phyloP scores from a whole-genome alignment of 2,329 filamentous ascomycete species.

The Colletotrichum sublineola region DNA sequence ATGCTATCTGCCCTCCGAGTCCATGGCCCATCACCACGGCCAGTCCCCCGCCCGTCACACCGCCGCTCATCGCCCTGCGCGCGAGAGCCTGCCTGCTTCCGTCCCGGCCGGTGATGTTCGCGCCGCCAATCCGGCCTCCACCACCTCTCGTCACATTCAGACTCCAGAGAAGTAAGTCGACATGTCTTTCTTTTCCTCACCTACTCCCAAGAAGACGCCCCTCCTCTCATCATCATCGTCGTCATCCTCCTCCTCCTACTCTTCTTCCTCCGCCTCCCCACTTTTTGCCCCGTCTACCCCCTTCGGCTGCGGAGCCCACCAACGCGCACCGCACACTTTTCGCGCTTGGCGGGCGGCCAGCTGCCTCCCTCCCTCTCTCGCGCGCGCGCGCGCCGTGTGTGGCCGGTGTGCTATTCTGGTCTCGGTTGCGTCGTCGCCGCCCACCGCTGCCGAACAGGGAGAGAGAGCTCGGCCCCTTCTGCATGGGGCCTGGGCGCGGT shows the following conservation, averaged over 20 bases:
- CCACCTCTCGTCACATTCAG: slow-evolving; percentile 62
- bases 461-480: slow-evolving; percentile 40
- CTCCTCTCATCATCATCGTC: slow-evolving; percentile 16
- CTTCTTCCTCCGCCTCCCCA: slow-evolving; percentile 24
- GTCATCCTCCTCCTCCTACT: slow-evolving; percentile 16
- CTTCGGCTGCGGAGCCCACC: neutral
- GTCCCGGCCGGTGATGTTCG: slow-evolving; percentile 58
- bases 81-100: slow-evolving; percentile 68
- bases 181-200: slow-evolving; percentile 10
- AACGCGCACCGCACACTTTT: slow-evolving; percentile 10
- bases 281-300: slow-evolving; percentile 17
- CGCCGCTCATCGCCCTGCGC: slow-evolving; percentile 62
- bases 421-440: slow-evolving; percentile 33
- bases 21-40: slow-evolving; percentile 70
- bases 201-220: neutral
- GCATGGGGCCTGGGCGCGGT: slow-evolving; percentile 42
- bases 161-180: slow-evolving; percentile 68
- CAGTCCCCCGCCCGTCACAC: slow-evolving; percentile 67
- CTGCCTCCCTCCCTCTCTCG: slow-evolving; percentile 21
- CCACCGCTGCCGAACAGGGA: slow-evolving; percentile 32
- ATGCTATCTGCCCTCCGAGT: slow-evolving; percentile 73
- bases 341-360: neutral
- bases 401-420: slow-evolving; percentile 35
- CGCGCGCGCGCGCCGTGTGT: slow-evolving; percentile 22
- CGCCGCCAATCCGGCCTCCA: slow-evolving; percentile 60